These are phyloP conservation scores for Umbilicus rupestris DNA, from an alignment of 164 flowering plant genomes.

Conservation along the genomic window DNA sequence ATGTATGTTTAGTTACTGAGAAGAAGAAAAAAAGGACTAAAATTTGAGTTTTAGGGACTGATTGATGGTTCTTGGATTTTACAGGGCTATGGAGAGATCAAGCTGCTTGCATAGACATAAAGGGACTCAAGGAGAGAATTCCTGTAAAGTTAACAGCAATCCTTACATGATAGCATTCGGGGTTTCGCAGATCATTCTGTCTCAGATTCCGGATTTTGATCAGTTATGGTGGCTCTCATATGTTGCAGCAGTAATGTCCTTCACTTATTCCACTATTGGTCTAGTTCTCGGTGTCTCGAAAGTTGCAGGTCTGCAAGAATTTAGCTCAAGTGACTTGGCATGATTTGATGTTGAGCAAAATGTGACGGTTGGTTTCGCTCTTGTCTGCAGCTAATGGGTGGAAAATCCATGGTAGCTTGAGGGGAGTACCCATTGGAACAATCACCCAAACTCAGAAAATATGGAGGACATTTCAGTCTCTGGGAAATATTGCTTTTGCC, in stretches of 20 bases:
- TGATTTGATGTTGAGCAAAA: not conserved
- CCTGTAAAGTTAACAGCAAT: constrained; percentile 66
- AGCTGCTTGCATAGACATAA: constrained; percentile 51
- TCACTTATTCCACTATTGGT: constrained; percentile 60
- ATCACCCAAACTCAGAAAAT: constrained; percentile 27
- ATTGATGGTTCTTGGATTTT: not conserved
- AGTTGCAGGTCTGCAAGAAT: constrained; percentile 51
- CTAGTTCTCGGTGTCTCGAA: constrained; percentile 55
- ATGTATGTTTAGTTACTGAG: not conserved
- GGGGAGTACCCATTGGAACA: constrained; percentile 36
- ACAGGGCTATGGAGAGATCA: constrained; percentile 64
- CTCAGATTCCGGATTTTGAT: constrained; percentile 78
- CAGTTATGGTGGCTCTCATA: constrained; percentile 83
- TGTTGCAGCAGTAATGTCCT: constrained; percentile 77
- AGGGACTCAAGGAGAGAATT: constrained; percentile 37
- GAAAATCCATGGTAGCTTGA: constrained; percentile 32
- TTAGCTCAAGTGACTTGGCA: too few species aligned
- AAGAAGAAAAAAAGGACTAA: not conserved
- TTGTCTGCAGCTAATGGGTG: constrained; percentile 28
- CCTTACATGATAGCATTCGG: constrained; percentile 76
- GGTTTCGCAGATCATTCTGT: constrained; percentile 46
- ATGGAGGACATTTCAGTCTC: constrained; percentile 51
- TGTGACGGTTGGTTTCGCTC: not conserved
- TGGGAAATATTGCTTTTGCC: constrained; percentile 58
- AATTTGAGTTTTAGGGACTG: not conserved